Conservation (phyloP, 768 basidiomycete species). For the Pleurotus eryngii region DNA sequence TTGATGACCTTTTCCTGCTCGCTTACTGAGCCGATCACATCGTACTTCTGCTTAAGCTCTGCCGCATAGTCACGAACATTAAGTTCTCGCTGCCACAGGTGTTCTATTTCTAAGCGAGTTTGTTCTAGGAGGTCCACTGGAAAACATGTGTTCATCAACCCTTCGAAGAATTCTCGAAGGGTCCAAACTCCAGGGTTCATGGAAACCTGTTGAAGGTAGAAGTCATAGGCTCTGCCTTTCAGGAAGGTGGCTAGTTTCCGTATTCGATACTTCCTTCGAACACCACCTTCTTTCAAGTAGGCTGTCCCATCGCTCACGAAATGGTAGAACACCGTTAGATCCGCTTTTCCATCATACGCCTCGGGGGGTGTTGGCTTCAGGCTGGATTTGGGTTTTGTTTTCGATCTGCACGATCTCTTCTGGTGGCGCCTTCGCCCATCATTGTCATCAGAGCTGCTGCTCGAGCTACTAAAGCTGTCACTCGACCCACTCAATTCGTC, state of each 20-base stretch:
- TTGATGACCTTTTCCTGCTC: slow-evolving; percentile 23
- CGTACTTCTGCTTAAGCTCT: slow-evolving; percentile 10
- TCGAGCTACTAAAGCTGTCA: not conserved
- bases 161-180: slow-evolving; percentile 24
- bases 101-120: slow-evolving; percentile 5
- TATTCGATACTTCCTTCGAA: slow-evolving; percentile 10
- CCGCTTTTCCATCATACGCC: slow-evolving; percentile 22
- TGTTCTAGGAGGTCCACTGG: slow-evolving; percentile 19
- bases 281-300: slow-evolving; percentile 19
- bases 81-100: slow-evolving; percentile 1
- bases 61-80: slow-evolving; percentile 21
- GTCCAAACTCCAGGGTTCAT: slow-evolving; percentile 21
- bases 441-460: not conserved
- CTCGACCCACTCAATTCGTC: not conserved
- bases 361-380: slow-evolving; percentile 21
- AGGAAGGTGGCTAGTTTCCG: slow-evolving; percentile 26
- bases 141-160: slow-evolving; percentile 34
- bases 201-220: slow-evolving; percentile 27
- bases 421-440: not conserved
- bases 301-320: slow-evolving; percentile 23
- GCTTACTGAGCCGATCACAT: slow-evolving; percentile 25
- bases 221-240: slow-evolving; percentile 26
- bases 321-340: slow-evolving; percentile 17
- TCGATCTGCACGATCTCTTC: not conserved
- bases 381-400: not conserved